Evolutionary conservation across 176 grass and related monocot genomes (phyloP).

Genomic region (Olyra latifolia): DNA sequence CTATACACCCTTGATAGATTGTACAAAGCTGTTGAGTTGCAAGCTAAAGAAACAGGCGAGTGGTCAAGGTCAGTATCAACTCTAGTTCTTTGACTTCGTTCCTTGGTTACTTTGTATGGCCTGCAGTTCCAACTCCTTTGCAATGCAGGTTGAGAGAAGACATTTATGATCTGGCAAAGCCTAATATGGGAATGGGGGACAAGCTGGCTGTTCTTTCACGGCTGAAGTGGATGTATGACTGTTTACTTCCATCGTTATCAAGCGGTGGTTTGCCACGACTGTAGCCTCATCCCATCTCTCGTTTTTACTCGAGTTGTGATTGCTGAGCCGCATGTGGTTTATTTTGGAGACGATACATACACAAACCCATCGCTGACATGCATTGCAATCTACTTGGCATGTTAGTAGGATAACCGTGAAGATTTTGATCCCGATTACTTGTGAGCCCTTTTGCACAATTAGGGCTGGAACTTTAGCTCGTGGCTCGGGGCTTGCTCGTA

Average conservation of each 20-base stretch:
- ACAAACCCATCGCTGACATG: not conserved
- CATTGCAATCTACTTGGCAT: not conserved
- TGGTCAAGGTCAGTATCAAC: conserved; percentile 64
- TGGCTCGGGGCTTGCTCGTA: too few species aligned
- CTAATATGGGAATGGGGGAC: conserved; percentile 47
- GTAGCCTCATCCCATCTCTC: conserved; percentile 11
- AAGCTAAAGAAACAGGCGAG: conserved; percentile 85
- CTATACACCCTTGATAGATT: conserved; percentile 80
- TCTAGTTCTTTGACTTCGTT: not conserved
- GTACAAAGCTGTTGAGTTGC: conserved; percentile 78
- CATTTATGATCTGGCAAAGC: conserved; percentile 82
- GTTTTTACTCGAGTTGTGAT: not conserved
- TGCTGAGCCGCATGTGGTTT: not conserved
- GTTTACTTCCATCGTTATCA: conserved; percentile 57
- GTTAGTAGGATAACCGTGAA: not conserved
- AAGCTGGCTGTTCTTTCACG: conserved; percentile 64
- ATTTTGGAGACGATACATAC: not conserved
- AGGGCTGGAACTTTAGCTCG: too few species aligned
- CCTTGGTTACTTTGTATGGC: not conserved
- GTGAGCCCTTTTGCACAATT: not conserved
- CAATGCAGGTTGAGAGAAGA: conserved; percentile 69
- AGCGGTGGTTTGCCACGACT: conserved; percentile 40
- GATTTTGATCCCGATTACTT: not conserved
- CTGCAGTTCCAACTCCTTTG: conserved; percentile 20
- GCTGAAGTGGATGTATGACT: conserved; percentile 69